Evolutionary conservation across 768 basidiomycete genomes (phyloP).

Genomic region (Amanita rimosa): DNA sequence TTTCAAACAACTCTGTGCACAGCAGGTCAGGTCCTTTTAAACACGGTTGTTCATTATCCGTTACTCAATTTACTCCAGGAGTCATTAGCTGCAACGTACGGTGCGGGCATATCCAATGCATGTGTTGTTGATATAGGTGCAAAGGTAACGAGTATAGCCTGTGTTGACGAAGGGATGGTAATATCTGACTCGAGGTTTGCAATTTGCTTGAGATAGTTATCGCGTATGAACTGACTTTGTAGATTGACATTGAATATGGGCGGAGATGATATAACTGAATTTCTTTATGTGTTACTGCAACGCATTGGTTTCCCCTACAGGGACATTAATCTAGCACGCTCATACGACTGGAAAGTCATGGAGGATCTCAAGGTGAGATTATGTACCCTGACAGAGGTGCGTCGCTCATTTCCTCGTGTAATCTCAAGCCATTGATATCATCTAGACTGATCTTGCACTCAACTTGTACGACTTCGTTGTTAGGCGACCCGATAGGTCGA

Average conservation of each 20-base stretch:
- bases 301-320: slow-evolving; percentile 84
- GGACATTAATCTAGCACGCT: slow-evolving; percentile 62
- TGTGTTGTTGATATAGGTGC: slow-evolving; percentile 97
- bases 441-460: slow-evolving; percentile 77
- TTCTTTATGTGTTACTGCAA: slow-evolving; percentile 67
- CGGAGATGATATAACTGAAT: slow-evolving; percentile 91
- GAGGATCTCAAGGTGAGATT: slow-evolving; percentile 82
- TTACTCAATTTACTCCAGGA: slow-evolving; percentile 38
- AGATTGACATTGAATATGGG: slow-evolving; percentile 81
- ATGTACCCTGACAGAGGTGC: slow-evolving; percentile 82
- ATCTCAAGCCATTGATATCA: background rate
- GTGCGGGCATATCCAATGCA: slow-evolving; percentile 88
- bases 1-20: slow-evolving; percentile 87
- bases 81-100: slow-evolving; percentile 87
- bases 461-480: slow-evolving; percentile 89
- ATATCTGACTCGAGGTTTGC: slow-evolving; percentile 75
- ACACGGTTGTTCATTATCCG: background rate
- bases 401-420: slow-evolving; percentile 12
- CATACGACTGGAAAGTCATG: slow-evolving; percentile 86
- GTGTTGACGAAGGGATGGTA: slow-evolving; percentile 90
- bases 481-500: slow-evolving; percentile 58
- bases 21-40: slow-evolving; percentile 48
- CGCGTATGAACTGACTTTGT: slow-evolving; percentile 2
- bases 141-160: slow-evolving; percentile 71
- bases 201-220: background rate